A percentile compares a stretch with the other conserved stretches of the same genome.
These are phyloP conservation scores for Phaseolus lunatus DNA, from an alignment of 306 rosid species.

Conservation along the genomic window DNA sequence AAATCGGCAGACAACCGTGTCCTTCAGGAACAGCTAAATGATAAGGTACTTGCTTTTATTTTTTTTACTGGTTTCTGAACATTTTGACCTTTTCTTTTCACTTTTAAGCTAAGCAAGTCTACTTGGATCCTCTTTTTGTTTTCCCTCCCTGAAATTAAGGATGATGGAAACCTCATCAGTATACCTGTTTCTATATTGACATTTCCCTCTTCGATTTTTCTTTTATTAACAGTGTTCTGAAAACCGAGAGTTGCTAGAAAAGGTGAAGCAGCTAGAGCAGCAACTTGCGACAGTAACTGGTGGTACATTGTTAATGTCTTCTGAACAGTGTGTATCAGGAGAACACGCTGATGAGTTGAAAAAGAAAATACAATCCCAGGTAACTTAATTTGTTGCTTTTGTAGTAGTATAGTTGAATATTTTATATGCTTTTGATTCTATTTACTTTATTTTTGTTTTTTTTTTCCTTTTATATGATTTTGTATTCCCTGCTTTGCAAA, in stretches of 20 bases:
- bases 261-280: slow-evolving; percentile 73
- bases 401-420: slow-evolving; percentile 27
- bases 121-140: slow-evolving; percentile 20
- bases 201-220: slow-evolving; percentile 1
- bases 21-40: slow-evolving; percentile 91
- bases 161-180: slow-evolving; percentile 23
- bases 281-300: slow-evolving; percentile 56
- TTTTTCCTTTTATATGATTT: neutral
- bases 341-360: slow-evolving; percentile 71
- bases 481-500: slow-evolving; percentile 17
- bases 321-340: slow-evolving; percentile 58
- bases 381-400: slow-evolving; percentile 37
- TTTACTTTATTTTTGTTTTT: neutral
- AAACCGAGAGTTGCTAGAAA: slow-evolving; percentile 76
- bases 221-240: slow-evolving; percentile 75
- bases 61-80: neutral
- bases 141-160: slow-evolving; percentile 15
- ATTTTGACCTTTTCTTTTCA: slow-evolving; percentile 1
- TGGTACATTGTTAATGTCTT: slow-evolving; percentile 51
- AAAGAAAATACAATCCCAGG: slow-evolving; percentile 94
- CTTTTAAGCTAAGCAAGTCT: slow-evolving; percentile 12
- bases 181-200: slow-evolving; percentile 33
- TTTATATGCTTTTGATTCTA: slow-evolving; percentile 6
- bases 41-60: slow-evolving; percentile 63
- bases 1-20: slow-evolving; percentile 96